Evolutionary conservation across 306 rosid species (phyloP).

Genomic region (Prunus persica): DNA sequence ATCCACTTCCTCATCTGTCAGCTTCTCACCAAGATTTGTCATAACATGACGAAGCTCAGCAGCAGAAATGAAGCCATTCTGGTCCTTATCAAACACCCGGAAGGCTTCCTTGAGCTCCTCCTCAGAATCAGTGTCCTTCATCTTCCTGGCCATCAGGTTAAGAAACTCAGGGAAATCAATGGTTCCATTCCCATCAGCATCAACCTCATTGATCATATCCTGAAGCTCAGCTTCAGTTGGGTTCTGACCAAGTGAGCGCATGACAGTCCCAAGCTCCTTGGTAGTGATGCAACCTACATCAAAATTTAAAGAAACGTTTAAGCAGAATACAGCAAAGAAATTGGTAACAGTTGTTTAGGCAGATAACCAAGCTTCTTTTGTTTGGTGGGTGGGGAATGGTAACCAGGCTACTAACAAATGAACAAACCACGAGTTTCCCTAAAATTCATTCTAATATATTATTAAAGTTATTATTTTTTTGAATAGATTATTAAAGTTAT

Average conservation of each 20-base stretch:
- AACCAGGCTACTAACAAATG: neutral
- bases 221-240: conserved; percentile 83
- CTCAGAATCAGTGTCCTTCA: conserved; percentile 78
- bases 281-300: conserved; percentile 71
- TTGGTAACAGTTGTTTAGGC: neutral
- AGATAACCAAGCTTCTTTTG: neutral
- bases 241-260: conserved; percentile 82
- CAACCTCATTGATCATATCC: conserved; percentile 87
- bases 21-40: conserved; percentile 86
- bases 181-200: conserved; percentile 84
- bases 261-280: conserved; percentile 78
- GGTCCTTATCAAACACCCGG: conserved; percentile 83
- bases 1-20: conserved; percentile 77
- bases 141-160: conserved; percentile 80
- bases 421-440: neutral
- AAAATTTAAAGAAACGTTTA: neutral
- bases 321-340: neutral
- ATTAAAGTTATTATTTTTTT: neutral
- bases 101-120: conserved; percentile 88
- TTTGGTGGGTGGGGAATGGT: neutral
- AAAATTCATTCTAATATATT: neutral
- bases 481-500: neutral
- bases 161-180: conserved; percentile 79
- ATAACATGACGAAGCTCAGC: conserved; percentile 88
- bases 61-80: conserved; percentile 85